Conservation (phyloP, 331 rosid genomes). For the Erythrophleum ivorense region DNA sequence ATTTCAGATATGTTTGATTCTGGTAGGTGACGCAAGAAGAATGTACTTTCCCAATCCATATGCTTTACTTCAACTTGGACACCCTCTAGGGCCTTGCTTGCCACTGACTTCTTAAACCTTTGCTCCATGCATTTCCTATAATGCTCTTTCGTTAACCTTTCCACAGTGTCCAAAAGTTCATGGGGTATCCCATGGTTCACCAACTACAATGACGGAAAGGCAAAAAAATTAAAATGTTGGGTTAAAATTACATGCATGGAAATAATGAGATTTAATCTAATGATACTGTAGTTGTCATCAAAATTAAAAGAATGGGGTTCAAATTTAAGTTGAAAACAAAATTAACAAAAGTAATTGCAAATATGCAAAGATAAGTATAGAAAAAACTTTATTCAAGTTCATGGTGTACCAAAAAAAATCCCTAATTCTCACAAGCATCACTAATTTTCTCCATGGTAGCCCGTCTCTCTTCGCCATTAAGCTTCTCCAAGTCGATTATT, state of each 20-base stretch:
- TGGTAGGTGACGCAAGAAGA: too few species aligned
- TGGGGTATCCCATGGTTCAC: constrained; percentile 54
- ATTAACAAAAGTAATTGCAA: too few species aligned
- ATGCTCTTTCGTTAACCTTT: constrained; percentile 58
- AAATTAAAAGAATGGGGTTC: too few species aligned
- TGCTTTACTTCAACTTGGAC: constrained; percentile 57
- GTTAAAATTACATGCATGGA: too few species aligned
- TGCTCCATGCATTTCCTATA: constrained; percentile 59
- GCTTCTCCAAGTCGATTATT: neutral
- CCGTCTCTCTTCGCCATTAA: neutral
- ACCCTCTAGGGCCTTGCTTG: constrained; percentile 54
- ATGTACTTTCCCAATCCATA: too few species aligned
- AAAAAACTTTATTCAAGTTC: too few species aligned
- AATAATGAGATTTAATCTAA: too few species aligned
- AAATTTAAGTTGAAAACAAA: too few species aligned
- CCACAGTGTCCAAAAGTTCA: constrained; percentile 59
- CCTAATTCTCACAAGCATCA: neutral
- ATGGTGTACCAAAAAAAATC: neutral
- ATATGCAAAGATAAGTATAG: too few species aligned
- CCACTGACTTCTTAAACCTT: constrained; percentile 57
- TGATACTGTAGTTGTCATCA: too few species aligned
- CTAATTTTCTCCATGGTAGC: neutral
- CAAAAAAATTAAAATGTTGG: too few species aligned
- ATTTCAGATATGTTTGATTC: too few species aligned
- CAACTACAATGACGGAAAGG: constrained; percentile 29